These are phyloP conservation scores for Rhodomyrtus psidioides DNA, from an alignment of 441 rosid species.

Conservation along the genomic window DNA sequence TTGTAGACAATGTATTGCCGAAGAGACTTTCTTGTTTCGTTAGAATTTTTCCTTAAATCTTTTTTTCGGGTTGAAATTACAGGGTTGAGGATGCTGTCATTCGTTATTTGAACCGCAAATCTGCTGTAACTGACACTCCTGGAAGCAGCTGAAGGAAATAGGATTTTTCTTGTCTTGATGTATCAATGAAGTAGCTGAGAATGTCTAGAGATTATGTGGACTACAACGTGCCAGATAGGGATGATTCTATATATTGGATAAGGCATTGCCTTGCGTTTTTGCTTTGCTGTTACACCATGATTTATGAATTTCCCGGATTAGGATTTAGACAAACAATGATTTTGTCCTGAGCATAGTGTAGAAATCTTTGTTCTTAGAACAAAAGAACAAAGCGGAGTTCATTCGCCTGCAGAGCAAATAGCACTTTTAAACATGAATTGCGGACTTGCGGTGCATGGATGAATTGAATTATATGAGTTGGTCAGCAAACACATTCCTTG, in stretches of 20 bases:
- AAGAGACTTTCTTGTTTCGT: neutral
- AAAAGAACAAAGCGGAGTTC: neutral
- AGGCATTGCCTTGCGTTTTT: neutral
- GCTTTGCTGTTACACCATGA: neutral
- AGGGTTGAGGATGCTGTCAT: conserved; percentile 99
- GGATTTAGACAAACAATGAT: neutral
- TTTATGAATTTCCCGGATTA: neutral
- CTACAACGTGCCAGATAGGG: neutral
- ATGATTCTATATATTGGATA: neutral
- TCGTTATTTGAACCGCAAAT: conserved; percentile 87
- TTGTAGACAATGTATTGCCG: neutral
- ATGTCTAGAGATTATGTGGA: neutral
- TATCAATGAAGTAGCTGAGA: neutral
- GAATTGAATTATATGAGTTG: neutral
- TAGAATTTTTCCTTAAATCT: neutral
- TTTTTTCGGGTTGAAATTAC: neutral
- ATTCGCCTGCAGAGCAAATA: neutral
- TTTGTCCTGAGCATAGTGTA: neutral
- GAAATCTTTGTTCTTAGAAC: neutral
- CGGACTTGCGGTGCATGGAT: neutral
- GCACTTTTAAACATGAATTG: neutral
- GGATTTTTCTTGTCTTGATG: neutral
- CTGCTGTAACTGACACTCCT: conserved; percentile 78
- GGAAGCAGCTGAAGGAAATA: conserved; percentile 46
- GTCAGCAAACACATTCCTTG: neutral